Conservation (phyloP, 2,329 filamentous ascomycete species). For the Penicillium crustosum region DNA sequence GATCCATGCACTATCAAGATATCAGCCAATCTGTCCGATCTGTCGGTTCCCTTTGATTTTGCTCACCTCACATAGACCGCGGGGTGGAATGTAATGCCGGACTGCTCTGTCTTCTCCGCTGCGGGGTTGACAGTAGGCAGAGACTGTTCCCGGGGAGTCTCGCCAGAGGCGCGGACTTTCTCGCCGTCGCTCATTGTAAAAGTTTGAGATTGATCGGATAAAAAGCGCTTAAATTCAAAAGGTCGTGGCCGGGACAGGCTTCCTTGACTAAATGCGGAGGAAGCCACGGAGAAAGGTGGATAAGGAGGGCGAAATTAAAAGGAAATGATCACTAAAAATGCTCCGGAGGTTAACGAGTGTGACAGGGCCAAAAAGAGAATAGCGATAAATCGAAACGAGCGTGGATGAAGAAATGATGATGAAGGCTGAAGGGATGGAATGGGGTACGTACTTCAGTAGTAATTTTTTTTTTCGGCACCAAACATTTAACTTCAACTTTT, state of each 20-base stretch:
- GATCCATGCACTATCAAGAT: slow-evolving; percentile 74
- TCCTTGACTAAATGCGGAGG: slow-evolving; percentile 45
- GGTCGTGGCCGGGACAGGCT: slow-evolving; percentile 47
- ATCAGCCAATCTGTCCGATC: slow-evolving; percentile 16
- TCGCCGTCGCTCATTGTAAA: slow-evolving; percentile 67
- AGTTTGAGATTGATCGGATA: slow-evolving; percentile 42
- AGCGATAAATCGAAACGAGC: slow-evolving; percentile 11
- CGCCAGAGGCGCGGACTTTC: slow-evolving; percentile 81
- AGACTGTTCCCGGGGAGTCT: slow-evolving; percentile 54
- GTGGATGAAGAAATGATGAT: slow-evolving; percentile 29
- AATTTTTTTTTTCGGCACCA: slow-evolving; percentile 13
- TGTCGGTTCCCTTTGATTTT: neutral
- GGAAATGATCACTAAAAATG: slow-evolving; percentile 23
- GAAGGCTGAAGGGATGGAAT: slow-evolving; percentile 24
- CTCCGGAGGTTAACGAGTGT: slow-evolving; percentile 13
- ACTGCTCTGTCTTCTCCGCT: slow-evolving; percentile 64
- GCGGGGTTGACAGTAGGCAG: slow-evolving; percentile 80
- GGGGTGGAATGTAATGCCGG: slow-evolving; percentile 69
- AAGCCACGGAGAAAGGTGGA: slow-evolving; percentile 40
- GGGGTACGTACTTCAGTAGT: slow-evolving; percentile 21
- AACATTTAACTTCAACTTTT: neutral
- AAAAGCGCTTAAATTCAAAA: slow-evolving; percentile 50
- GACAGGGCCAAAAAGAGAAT: slow-evolving; percentile 13
- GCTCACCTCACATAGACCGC: slow-evolving; percentile 75
- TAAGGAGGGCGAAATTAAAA: slow-evolving; percentile 14